Conservation (phyloP, 208 protist genomes). For the Trypanosoma mega region DNA sequence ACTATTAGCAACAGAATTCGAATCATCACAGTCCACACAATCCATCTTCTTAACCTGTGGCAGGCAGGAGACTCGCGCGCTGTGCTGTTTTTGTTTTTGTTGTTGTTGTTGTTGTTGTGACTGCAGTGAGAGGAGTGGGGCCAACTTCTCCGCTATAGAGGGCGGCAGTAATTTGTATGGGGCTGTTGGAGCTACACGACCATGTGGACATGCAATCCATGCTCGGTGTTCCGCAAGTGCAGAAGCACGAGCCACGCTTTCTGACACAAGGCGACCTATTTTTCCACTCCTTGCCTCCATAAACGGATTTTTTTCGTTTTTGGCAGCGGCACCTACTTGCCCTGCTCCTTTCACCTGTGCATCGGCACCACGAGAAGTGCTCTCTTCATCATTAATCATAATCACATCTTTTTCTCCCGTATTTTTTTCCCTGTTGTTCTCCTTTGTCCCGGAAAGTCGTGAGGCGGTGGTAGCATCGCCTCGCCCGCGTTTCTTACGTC, state of each 20-base stretch:
- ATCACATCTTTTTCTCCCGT: background rate
- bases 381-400: background rate
- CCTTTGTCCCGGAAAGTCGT: background rate
- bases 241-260: background rate
- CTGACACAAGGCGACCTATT: constrained; percentile 1
- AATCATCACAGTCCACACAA: background rate
- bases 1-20: too few species aligned
- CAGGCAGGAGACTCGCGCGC: background rate
- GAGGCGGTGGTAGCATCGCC: too few species aligned
- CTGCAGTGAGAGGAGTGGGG: constrained; percentile 7
- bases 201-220: constrained; percentile 23
- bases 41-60: background rate
- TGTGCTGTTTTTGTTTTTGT: background rate
- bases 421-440: background rate
- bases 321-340: too few species aligned
- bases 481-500: too few species aligned
- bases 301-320: too few species aligned
- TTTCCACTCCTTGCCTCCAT: too few species aligned
- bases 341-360: too few species aligned
- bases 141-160: background rate
- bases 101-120: too few species aligned
- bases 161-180: constrained; percentile 51
- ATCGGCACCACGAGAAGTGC: too few species aligned
- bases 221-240: constrained; percentile 9
- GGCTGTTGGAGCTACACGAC: constrained; percentile 44